Conservation (phyloP, 2,329 filamentous ascomycete species). For the Alternaria viburni region DNA sequence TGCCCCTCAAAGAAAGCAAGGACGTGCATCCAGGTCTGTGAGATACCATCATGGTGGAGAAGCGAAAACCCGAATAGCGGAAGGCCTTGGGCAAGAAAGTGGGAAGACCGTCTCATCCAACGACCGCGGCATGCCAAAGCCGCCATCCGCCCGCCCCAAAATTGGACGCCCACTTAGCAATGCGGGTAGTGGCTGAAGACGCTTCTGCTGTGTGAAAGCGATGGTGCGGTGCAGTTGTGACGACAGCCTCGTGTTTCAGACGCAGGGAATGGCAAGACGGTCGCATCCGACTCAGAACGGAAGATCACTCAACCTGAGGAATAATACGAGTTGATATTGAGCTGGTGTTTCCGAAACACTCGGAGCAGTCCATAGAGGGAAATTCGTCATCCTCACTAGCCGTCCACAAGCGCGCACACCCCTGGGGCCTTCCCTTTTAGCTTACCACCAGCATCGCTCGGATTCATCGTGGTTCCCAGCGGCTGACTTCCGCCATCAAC, state of each 20-base stretch:
- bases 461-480: not conserved
- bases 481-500: not conserved
- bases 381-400: not conserved
- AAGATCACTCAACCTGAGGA: not conserved
- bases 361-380: not conserved
- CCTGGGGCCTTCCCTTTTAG: constrained; percentile 1
- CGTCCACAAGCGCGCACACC: not conserved
- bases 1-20: constrained; percentile 23
- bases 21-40: constrained; percentile 12
- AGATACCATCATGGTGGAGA: constrained; percentile 31
- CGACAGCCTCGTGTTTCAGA: not conserved
- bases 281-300: not conserved
- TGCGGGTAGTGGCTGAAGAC: not conserved
- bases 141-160: constrained; percentile 6
- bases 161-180: constrained; percentile 3
- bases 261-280: not conserved
- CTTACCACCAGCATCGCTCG: constrained; percentile 11
- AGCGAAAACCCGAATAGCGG: constrained; percentile 12
- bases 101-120: constrained; percentile 4
- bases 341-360: constrained; percentile 13
- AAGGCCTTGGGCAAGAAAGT: constrained; percentile 17
- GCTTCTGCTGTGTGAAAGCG: not conserved
- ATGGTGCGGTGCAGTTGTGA: not conserved
- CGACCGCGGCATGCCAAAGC: constrained; percentile 8
- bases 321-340: not conserved